phyloP scores from a whole-genome alignment of 1,284 basidiomycete species.

The Pseudozyma sp. region DNA sequence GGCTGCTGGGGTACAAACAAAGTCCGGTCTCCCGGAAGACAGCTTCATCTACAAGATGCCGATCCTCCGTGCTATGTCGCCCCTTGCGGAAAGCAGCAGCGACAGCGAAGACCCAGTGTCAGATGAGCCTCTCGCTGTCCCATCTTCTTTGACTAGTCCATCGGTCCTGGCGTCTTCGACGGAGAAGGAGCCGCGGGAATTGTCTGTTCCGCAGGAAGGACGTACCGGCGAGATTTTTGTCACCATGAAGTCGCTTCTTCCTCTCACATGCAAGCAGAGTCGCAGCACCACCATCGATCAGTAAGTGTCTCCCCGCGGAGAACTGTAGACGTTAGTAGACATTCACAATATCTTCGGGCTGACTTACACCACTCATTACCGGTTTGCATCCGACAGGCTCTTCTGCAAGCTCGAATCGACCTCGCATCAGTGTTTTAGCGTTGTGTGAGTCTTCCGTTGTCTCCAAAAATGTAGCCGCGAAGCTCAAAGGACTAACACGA shows the following conservation, averaged over 20 bases:
- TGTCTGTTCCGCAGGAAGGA: slow-evolving; percentile 23
- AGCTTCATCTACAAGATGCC: slow-evolving; percentile 46
- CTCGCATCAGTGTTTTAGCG: slow-evolving; percentile 47
- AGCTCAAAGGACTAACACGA: background rate
- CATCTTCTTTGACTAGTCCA: background rate
- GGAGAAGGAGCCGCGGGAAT: background rate
- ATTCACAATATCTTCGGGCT: background rate
- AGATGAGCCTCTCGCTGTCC: slow-evolving; percentile 1
- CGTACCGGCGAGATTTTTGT: slow-evolving; percentile 42
- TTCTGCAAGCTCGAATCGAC: slow-evolving; percentile 40
- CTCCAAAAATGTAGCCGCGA: too few species aligned
- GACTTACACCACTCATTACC: background rate
- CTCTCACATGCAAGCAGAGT: slow-evolving; percentile 11
- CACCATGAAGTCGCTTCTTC: slow-evolving; percentile 11
- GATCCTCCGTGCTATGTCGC: slow-evolving; percentile 35
- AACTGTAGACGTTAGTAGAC: background rate
- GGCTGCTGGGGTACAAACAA: background rate
- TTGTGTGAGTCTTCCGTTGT: slow-evolving; percentile 17
- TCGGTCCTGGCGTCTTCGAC: background rate
- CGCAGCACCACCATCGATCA: background rate
- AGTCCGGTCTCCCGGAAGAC: background rate
- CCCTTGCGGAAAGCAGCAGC: slow-evolving; percentile 41
- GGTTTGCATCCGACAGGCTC: slow-evolving; percentile 1
- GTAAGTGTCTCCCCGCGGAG: background rate
- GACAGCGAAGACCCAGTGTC: slow-evolving; percentile 32